Conservation (phyloP, 495 filamentous ascomycete species). For the Penicillium tannophilum region DNA sequence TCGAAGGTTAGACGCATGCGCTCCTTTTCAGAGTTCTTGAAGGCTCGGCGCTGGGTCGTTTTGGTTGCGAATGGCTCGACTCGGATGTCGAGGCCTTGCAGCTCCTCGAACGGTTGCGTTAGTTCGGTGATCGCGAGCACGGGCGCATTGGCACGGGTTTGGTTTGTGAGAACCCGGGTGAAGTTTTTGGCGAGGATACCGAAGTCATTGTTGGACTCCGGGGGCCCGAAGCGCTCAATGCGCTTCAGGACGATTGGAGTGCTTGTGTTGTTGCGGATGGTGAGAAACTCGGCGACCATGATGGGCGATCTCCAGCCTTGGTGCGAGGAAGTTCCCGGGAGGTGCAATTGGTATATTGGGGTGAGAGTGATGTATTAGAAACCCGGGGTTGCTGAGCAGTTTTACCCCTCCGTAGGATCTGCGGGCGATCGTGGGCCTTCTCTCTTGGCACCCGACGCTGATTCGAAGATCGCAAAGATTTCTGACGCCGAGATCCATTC, state of each 20-base stretch:
- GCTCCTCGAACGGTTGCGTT: conserved; percentile 53
- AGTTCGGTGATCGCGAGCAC: conserved; percentile 50
- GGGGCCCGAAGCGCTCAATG: conserved; percentile 70
- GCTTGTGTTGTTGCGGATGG: conserved; percentile 84
- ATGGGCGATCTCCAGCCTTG: conserved; percentile 11
- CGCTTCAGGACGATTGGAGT: conserved; percentile 70
- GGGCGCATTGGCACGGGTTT: conserved; percentile 40
- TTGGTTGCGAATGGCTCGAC: conserved; percentile 60
- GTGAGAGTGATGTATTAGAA: not conserved
- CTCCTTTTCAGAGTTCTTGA: conserved; percentile 51
- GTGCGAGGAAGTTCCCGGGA: not conserved
- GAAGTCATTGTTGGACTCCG: conserved; percentile 44
- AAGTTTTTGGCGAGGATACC: conserved; percentile 51
- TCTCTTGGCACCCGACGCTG: conserved; percentile 21
- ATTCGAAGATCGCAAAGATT: conserved; percentile 19
- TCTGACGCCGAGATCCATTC: conserved; percentile 7
- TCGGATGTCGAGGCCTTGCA: conserved; percentile 54
- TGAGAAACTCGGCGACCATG: conserved; percentile 57
- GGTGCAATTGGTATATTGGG: not conserved
- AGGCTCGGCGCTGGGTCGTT: conserved; percentile 54
- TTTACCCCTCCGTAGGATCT: conserved; percentile 25
- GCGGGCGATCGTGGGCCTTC: conserved; percentile 17
- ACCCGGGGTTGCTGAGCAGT: not conserved
- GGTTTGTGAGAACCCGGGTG: conserved; percentile 49
- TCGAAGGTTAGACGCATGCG: conserved; percentile 65